These are phyloP conservation scores for Salix caprea DNA, from an alignment of 345 rosid species.

Conservation along the genomic window DNA sequence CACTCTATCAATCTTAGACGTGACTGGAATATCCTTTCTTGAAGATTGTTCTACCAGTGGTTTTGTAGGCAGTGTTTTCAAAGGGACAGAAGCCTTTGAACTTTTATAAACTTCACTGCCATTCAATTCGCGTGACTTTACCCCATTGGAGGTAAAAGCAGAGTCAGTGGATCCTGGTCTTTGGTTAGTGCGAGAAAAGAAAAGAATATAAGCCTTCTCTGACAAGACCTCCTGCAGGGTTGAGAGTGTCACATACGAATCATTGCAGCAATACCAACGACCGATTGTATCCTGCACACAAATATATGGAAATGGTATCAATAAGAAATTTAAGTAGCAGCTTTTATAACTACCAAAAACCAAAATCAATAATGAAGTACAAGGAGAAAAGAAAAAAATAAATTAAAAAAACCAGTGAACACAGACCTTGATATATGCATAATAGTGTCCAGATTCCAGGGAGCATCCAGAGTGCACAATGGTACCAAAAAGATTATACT, in stretches of 20 bases:
- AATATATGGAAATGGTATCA: conserved; percentile 18
- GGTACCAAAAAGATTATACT: conserved; percentile 90
- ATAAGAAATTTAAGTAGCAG: conserved; percentile 7
- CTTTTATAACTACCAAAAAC: neutral
- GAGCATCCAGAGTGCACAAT: conserved; percentile 93
- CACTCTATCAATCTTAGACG: conserved; percentile 53
- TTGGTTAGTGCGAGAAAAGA: conserved; percentile 73
- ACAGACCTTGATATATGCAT: conserved; percentile 87
- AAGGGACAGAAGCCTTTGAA: conserved; percentile 31
- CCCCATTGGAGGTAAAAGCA: conserved; percentile 47
- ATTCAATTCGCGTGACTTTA: conserved; percentile 43
- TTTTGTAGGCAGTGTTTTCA: conserved; percentile 34
- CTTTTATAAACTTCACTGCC: conserved; percentile 47
- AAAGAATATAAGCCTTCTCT: conserved; percentile 88
- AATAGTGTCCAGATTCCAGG: conserved; percentile 93
- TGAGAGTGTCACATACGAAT: conserved; percentile 66
- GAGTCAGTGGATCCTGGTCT: conserved; percentile 44
- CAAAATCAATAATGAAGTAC: neutral
- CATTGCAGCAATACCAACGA: conserved; percentile 95
- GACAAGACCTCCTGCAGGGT: conserved; percentile 83
- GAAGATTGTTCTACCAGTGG: conserved; percentile 36
- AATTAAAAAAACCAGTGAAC: neutral
- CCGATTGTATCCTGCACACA: conserved; percentile 69
- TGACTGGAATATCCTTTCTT: conserved; percentile 30
- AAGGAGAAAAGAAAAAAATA: neutral